phyloP scores from a whole-genome alignment of 2,329 filamentous ascomycete species.

The Mycocentrospora acerina region DNA sequence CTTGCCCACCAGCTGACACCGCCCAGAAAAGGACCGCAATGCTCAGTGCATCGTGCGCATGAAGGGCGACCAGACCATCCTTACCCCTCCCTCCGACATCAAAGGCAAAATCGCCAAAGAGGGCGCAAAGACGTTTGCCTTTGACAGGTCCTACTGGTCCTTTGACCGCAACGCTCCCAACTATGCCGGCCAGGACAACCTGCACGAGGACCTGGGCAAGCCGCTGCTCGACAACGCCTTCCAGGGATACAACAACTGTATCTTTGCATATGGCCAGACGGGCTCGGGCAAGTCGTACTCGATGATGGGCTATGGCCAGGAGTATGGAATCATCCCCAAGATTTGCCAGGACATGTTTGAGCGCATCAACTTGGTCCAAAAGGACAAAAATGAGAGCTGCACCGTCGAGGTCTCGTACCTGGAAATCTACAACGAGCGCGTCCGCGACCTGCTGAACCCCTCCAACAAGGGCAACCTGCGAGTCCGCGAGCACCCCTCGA shows the following conservation, averaged over 20 bases:
- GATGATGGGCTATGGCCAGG: slow-evolving; percentile 99
- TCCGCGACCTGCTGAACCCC: slow-evolving; percentile 92
- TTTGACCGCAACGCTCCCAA: slow-evolving; percentile 79
- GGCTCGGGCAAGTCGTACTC: slow-evolving; percentile 98
- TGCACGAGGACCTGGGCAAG: slow-evolving; percentile 84
- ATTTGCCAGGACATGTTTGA: slow-evolving; percentile 99
- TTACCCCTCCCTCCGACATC: slow-evolving; percentile 68
- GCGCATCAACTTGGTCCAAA: slow-evolving; percentile 69
- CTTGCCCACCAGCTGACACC: slow-evolving; percentile 21
- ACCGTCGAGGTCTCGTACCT: slow-evolving; percentile 98
- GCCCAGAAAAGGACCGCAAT: slow-evolving; percentile 79
- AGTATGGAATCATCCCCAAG: slow-evolving; percentile 91
- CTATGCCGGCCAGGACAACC: slow-evolving; percentile 86
- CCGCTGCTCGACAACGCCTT: slow-evolving; percentile 97
- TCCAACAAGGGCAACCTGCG: slow-evolving; percentile 95
- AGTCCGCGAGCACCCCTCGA: slow-evolving; percentile 95
- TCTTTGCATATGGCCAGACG: slow-evolving; percentile 98
- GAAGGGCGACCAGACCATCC: slow-evolving; percentile 87
- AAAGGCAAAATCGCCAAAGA: slow-evolving; percentile 61
- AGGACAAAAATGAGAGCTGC: slow-evolving; percentile 77
- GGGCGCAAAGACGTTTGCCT: slow-evolving; percentile 84
- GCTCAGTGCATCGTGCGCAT: slow-evolving; percentile 98
- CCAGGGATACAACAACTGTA: slow-evolving; percentile 98
- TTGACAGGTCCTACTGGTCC: slow-evolving; percentile 98
- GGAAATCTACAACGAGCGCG: slow-evolving; percentile 98